phyloP scores from a whole-genome alignment of 257 asterid species.

The Penstemon eatonii region DNA sequence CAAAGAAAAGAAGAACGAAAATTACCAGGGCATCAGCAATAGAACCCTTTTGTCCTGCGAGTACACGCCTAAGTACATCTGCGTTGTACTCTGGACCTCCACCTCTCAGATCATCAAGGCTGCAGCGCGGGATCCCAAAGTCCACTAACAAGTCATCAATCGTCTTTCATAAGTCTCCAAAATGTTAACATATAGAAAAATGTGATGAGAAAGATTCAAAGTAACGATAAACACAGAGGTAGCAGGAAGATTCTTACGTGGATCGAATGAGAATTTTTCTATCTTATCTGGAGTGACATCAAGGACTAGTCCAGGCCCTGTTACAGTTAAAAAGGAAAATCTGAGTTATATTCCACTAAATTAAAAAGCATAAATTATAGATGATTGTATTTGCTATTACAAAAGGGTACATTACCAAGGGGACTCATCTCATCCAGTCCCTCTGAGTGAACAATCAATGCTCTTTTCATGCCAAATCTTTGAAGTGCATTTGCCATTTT shows the following conservation, averaged over 20 bases:
- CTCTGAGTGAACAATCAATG: constrained; percentile 74
- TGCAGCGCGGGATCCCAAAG: constrained; percentile 76
- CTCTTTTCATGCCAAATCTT: constrained; percentile 67
- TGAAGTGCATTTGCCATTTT: constrained; percentile 74
- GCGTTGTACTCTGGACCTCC: constrained; percentile 70
- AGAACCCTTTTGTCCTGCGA: constrained; percentile 61
- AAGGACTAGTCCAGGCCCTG: constrained; percentile 67
- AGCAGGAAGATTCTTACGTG: constrained; percentile 41
- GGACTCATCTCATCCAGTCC: constrained; percentile 84
- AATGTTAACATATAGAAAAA: background rate
- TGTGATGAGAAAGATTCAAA: background rate
- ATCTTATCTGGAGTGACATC: constrained; percentile 66
- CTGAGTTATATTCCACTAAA: background rate
- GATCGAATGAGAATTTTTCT: constrained; percentile 63
- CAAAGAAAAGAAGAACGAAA: background rate
- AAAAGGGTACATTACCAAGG: constrained; percentile 50
- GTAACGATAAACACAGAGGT: background rate
- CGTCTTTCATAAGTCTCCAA: background rate
- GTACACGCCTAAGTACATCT: constrained; percentile 43
- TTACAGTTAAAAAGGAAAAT: background rate
- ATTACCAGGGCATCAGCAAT: constrained; percentile 70
- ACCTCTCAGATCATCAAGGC: constrained; percentile 57
- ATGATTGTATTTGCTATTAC: background rate
- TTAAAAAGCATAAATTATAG: constrained; percentile 3
- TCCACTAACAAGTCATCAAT: constrained; percentile 40